Conservation (phyloP, 2,329 filamentous ascomycete species). For the Verruconis gallopava region DNA sequence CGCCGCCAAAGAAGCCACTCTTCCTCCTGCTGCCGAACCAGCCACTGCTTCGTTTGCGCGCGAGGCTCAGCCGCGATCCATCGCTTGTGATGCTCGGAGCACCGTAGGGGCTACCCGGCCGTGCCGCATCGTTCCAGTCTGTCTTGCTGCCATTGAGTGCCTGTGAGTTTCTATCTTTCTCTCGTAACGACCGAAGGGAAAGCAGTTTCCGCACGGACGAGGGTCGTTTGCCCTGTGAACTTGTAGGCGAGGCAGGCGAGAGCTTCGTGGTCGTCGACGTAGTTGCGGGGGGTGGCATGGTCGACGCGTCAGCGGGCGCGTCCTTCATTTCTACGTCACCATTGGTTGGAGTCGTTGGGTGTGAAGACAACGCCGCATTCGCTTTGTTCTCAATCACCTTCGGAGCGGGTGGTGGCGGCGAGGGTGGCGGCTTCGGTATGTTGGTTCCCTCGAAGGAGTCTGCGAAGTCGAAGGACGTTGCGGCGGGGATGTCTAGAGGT, state of each 20-base stretch:
- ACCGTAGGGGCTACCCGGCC: slow-evolving; percentile 14
- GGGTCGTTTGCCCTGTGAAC: slow-evolving; percentile 18
- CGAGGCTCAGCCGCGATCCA: slow-evolving; percentile 9
- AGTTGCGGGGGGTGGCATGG: slow-evolving; percentile 2
- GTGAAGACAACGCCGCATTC: slow-evolving; percentile 28
- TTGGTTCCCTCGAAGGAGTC: background rate
- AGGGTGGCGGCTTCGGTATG: slow-evolving; percentile 14
- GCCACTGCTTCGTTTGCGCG: slow-evolving; percentile 18
- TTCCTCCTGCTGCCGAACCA: slow-evolving; percentile 27
- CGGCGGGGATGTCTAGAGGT: background rate
- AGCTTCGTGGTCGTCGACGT: slow-evolving; percentile 10
- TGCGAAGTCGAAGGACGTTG: background rate
- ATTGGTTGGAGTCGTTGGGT: slow-evolving; percentile 24
- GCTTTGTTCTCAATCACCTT: slow-evolving; percentile 28
- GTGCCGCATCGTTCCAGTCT: background rate
- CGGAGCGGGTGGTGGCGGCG: slow-evolving; percentile 29
- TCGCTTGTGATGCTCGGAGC: slow-evolving; percentile 17
- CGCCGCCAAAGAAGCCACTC: slow-evolving; percentile 21
- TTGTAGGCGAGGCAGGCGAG: slow-evolving; percentile 19
- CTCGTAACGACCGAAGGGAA: slow-evolving; percentile 18
- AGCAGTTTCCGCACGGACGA: slow-evolving; percentile 29
- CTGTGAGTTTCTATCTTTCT: slow-evolving; percentile 4
- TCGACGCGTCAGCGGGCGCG: slow-evolving; percentile 2
- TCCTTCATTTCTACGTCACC: slow-evolving; percentile 3
- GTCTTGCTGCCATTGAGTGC: background rate